A percentile compares a stretch with the other conserved stretches of the same genome.
These are phyloP conservation scores for Pistacia atlantica DNA, from an alignment of 345 rosid species.

Conservation along the genomic window DNA sequence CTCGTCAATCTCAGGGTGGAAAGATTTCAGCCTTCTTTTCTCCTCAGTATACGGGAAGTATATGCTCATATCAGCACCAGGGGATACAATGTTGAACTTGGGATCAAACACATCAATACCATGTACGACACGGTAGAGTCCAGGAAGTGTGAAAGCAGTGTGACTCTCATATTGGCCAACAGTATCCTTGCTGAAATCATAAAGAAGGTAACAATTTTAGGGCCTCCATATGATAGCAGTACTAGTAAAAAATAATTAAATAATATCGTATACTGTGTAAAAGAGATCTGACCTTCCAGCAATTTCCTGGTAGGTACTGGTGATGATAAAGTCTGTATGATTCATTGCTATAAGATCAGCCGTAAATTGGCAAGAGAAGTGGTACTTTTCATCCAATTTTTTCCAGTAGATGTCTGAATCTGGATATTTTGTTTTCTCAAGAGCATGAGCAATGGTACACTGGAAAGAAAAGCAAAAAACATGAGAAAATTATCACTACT, in stretches of 20 bases:
- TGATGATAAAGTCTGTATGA: constrained; percentile 96
- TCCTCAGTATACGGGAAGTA: constrained; percentile 80
- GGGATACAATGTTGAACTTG: constrained; percentile 86
- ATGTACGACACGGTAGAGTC: constrained; percentile 84
- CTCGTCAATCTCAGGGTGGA: constrained; percentile 78
- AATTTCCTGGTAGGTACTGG: constrained; percentile 97
- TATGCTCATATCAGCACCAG: constrained; percentile 70
- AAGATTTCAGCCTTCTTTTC: constrained; percentile 64
- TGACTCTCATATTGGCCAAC: constrained; percentile 96
- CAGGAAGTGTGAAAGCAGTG: constrained; percentile 88
- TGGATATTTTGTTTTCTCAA: constrained; percentile 93
- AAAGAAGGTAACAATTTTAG: background rate
- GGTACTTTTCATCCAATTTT: constrained; percentile 87
- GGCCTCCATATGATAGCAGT: no score
- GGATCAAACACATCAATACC: constrained; percentile 95
- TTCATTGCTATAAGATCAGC: constrained; percentile 96
- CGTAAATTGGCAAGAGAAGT: constrained; percentile 93
- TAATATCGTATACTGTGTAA: background rate
- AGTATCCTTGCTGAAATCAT: constrained; percentile 58
- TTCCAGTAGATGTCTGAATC: constrained; percentile 98
- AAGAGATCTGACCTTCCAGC: constrained; percentile 76
- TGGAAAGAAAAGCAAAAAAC: constrained; percentile 24
- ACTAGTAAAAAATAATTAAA: background rate
- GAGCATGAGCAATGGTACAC: constrained; percentile 98
- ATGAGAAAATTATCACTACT: background rate